Base-by-base conservation (phyloP, 2,329 filamentous ascomycete genomes). In the Alternaria longipes region DNA sequence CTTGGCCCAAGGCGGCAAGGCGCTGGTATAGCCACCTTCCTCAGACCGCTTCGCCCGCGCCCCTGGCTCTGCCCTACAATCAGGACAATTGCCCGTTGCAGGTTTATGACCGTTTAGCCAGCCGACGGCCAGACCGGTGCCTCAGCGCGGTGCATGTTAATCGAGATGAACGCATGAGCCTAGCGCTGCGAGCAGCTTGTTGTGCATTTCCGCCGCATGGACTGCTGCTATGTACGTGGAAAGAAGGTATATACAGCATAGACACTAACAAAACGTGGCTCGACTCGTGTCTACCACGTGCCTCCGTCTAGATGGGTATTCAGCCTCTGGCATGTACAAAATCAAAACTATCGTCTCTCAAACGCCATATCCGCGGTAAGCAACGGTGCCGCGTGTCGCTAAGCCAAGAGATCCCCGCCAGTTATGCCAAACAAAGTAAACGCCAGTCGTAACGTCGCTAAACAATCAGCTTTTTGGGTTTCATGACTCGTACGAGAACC, bases 401-500 rank as follows among this genome's bases (percentile, higher is more conserved):
- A 45, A 52, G 42, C 42, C 36, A 28, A 41, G 22, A 56, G 42
- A 40, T 8, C 45, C 38, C 57, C 50, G 53, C 55, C 41, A 45
- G 24, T 50, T 40, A 54, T 42, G 51, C 56, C 57, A 49, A 59
- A 57, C 59, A 55, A 56, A 56, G 32, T 42, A 62, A 66, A 64
- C 53, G 56, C 62, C 56, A 42, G 41, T 56, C 53, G 50, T 56
- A 32, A 61, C 56, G 40, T 62, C 57, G 54, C 59, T 45, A 47
- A 59, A 56, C 12, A 53, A 38, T 38, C 41, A 60, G 56, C 58
- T 69, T 69, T 65, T 68, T 44, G 45, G 42, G 42, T 47, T 52
- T 78, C 70, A 78, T 75, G 66, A 72, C 67, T 79, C 76, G 69
- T 79, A 79, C 53, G 78, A 79, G 59, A 79, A 79, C 8, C 77